Base-by-base conservation (phyloP, 371 early-diverging fungal genomes). In the Rhizopus sp. region DNA sequence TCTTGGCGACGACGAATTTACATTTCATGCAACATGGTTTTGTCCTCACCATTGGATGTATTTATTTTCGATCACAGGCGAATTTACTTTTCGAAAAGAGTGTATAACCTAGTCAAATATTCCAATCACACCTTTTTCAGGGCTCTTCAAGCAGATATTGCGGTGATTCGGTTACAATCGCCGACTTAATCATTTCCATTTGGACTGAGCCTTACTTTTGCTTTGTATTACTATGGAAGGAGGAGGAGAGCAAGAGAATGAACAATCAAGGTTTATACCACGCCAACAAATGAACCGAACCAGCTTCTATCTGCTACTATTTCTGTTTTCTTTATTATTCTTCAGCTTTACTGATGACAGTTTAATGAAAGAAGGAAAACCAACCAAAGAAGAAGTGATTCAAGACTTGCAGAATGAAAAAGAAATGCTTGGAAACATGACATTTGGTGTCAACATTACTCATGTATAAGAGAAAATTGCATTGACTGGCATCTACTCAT, bases 381-480 rank as follows among this genome's bases (percentile, higher is more conserved):
- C 67, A 5, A 69, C 76, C 8, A 62, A 72, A 45, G 68, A 64
- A 9, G 70, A 69, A n/a, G 15, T 73, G 38, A 40, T 80, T 13
- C 55, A 64, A 5, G 64, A 72, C 3, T 63, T 79, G 29, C 52
- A 73, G 42, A 48, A 70, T 7, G 85, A 85, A 35, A 73, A 72
- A 50, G 68, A 66, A 53, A 6, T 60, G 5, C 50, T 73, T 15
- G 69, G 53, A 35, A 85, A 85, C 63, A 63, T 75, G 56, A 82
- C 85, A 6, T 85, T 78, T 67, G 73, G 75, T n/a, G 52, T 49
- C 7, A 85, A 85, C 48, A 50, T 72, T 16, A 63, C 83, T 23
- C 70, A 82, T 55, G 85, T 82, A 78, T 58, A 23, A 16, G 8
- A 53, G 17, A 31, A 37, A 29, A 50, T 32, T n/a, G 29, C 7